Base-by-base conservation (phyloP, 2,329 filamentous ascomycete genomes). In the Fusarium begoniae region DNA sequence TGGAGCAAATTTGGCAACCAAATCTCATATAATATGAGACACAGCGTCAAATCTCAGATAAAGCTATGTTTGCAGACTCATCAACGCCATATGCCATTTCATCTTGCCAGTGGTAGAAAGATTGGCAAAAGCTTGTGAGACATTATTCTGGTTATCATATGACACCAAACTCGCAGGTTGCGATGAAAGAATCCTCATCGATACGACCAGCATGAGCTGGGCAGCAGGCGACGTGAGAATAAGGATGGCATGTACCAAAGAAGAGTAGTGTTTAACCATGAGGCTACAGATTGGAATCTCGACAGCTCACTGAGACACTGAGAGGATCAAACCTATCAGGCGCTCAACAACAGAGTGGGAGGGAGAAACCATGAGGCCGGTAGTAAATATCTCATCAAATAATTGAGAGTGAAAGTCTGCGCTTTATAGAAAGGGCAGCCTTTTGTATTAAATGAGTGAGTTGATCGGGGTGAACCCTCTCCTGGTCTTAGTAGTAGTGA, bases 91-190 rank as follows among this genome's bases (percentile, higher is more conserved):
- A 32, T 3, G 6, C 13, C 32, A 8, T 32, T 14, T 3, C 32
- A 14, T 32, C 14, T 40, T 40, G 38, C 22, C 11, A 43, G 10
- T 43, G 6, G 11, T 17, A 17, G 22, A 17, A 43, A 43, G 22
- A 17, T 43, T n/a, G 14, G 22, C 9, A n/a, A 11, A 11, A 17
- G 10, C 9, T 43, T 11, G 9, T 10, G 22, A 10, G 8, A 43
- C 17, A n/a, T 12, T 3, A n/a, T 17, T 7, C 1, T n/a, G 6
- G 14, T 3, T 15, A 4, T 14, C 22, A 22, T n/a, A 0, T 1
- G 14, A 3, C 40, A 15, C 22, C 6, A n/a, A 43, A 9, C 22
- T 7, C 22, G 6, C 6, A 9, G 13, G 8, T 15, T 7, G 13
- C 40, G 22, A 11, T 11, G 22, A n/a, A 43, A 4, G 13, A 1